phyloP scores from a whole-genome alignment of 768 basidiomycete species.

The Dacryopinax primogenitus region DNA sequence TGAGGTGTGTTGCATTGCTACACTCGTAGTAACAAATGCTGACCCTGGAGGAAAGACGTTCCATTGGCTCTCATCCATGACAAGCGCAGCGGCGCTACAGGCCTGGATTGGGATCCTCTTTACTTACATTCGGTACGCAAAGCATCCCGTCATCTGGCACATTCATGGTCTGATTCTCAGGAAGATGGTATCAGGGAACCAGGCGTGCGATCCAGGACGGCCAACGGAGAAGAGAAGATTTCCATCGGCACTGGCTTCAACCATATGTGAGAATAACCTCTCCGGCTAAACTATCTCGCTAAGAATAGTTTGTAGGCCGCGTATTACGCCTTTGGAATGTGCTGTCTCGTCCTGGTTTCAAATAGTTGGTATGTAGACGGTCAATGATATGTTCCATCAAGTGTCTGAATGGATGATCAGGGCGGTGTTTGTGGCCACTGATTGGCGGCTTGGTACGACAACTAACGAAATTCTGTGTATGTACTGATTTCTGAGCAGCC shows the following conservation, averaged over 20 bases:
- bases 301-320: constrained; percentile 12
- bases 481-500: background rate
- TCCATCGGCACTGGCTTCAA: constrained; percentile 5
- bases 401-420: constrained; percentile 9
- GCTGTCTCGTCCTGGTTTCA: constrained; percentile 15
- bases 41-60: constrained; percentile 1
- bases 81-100: constrained; percentile 3
- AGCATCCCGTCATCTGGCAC: constrained; percentile 7
- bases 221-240: background rate
- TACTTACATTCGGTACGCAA: constrained; percentile 15
- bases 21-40: background rate
- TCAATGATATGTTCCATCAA: background rate
- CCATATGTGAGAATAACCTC: constrained; percentile 10
- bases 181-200: background rate
- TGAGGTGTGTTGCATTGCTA: background rate
- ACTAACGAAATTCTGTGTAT: background rate
- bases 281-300: background rate
- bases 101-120: constrained; percentile 10
- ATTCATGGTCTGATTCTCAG: background rate
- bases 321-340: constrained; percentile 14
- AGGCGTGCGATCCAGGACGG: background rate
- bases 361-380: constrained; percentile 16
- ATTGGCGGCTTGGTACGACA: background rate
- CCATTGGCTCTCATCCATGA: constrained; percentile 12
- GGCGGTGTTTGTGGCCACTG: background rate